Percentiles rank a stretch among this genome's conserved stretches.
These are phyloP conservation scores for Xerocomus potaroensis DNA, from an alignment of 768 basidiomycete genomes.

Conservation along the genomic window DNA sequence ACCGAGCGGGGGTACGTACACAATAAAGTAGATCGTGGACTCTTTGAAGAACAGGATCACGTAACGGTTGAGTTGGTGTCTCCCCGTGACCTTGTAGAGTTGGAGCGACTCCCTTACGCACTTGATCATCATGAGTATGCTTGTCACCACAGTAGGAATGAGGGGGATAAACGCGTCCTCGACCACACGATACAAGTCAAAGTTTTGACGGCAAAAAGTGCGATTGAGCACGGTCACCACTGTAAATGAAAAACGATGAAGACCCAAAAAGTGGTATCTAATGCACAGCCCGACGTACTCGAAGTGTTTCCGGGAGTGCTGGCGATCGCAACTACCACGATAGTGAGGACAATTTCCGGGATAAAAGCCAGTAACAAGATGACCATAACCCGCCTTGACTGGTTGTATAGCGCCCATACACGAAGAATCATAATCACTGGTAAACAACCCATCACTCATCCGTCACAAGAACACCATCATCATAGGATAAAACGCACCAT, in stretches of 20 bases:
- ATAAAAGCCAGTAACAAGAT: slow-evolving; percentile 4
- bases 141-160: background rate
- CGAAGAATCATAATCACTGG: slow-evolving; percentile 10
- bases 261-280: background rate
- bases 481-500: slow-evolving; percentile 1
- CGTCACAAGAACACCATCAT: background rate
- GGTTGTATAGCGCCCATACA: slow-evolving; percentile 7
- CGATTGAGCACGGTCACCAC: background rate
- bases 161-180: background rate
- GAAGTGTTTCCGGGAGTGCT: background rate
- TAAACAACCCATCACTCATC: background rate
- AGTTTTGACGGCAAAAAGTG: background rate
- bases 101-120: background rate
- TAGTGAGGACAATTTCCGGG: background rate
- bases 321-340: background rate
- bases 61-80: background rate
- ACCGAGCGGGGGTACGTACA: background rate
- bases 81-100: background rate
- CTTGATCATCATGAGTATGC: background rate
- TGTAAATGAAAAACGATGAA: background rate
- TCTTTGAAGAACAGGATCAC: background rate
- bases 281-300: background rate
- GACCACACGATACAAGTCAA: background rate
- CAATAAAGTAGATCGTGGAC: background rate
- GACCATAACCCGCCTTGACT: slow-evolving; percentile 1